Evolutionary conservation across 805 yeast species (phyloP).

Genomic region (Alloascoidea hylecoeti): DNA sequence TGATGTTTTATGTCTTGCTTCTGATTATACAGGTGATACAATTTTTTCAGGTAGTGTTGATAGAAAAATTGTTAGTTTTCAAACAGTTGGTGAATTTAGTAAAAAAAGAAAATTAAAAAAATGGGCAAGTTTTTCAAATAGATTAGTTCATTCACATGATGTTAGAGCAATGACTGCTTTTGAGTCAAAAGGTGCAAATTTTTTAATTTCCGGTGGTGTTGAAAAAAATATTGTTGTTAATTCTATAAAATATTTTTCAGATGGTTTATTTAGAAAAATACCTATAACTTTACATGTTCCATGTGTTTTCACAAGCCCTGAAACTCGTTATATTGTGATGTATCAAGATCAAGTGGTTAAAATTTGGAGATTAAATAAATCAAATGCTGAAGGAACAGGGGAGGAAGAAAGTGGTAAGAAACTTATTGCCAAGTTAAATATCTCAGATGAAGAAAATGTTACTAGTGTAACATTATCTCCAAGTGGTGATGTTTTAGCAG

Average conservation of each 20-base stretch:
- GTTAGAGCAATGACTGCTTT: constrained; percentile 57
- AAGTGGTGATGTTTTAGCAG: constrained; percentile 53
- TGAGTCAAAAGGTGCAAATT: constrained; percentile 42
- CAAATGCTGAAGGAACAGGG: constrained; percentile 6
- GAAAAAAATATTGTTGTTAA: constrained; percentile 46
- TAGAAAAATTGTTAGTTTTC: constrained; percentile 71
- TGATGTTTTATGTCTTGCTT: constrained; percentile 65
- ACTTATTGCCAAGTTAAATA: constrained; percentile 48
- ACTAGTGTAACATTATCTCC: constrained; percentile 51
- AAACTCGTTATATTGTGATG: constrained; percentile 41
- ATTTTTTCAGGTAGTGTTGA: constrained; percentile 90
- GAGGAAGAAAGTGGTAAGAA: constrained; percentile 26
- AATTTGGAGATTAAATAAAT: constrained; percentile 48
- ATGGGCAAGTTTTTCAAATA: constrained; percentile 68
- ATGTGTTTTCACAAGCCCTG: constrained; percentile 32
- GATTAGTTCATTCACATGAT: constrained; percentile 78
- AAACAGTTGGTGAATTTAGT: constrained; percentile 23
- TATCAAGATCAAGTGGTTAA: constrained; percentile 79
- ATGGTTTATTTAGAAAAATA: constrained; percentile 59
- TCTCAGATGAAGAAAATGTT: constrained; percentile 72
- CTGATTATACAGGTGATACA: constrained; percentile 43
- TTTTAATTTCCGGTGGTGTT: constrained; percentile 74
- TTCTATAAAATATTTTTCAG: constrained; percentile 37
- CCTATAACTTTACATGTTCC: constrained; percentile 46
- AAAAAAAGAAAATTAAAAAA: constrained; percentile 20